Evolutionary conservation across 2,329 filamentous ascomycete species (phyloP).

Genomic region (Hymenoscyphus albidus): DNA sequence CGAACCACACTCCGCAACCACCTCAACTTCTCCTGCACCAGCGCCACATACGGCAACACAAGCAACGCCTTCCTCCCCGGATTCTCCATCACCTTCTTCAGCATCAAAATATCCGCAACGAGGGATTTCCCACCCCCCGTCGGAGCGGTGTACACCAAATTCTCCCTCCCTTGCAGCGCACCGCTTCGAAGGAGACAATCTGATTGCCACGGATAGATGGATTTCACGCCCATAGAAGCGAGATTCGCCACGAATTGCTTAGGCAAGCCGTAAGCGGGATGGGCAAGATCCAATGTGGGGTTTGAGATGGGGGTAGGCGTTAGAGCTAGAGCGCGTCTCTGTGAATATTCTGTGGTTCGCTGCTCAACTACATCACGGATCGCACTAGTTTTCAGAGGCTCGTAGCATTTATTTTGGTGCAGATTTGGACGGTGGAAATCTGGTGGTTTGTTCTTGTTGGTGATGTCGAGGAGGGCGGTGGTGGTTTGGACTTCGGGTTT

Average conservation of each 20-base stretch:
- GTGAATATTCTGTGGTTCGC: slow-evolving; percentile 50
- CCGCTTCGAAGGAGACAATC: slow-evolving; percentile 67
- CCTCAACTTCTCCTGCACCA: slow-evolving; percentile 75
- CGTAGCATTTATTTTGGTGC: slow-evolving; percentile 11
- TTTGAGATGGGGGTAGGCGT: slow-evolving; percentile 52
- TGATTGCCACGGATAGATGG: slow-evolving; percentile 78
- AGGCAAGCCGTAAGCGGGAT: slow-evolving; percentile 62
- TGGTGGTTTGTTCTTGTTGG: slow-evolving; percentile 9
- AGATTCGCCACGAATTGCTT: slow-evolving; percentile 60
- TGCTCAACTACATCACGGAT: slow-evolving; percentile 40
- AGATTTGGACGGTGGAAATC: slow-evolving; percentile 22
- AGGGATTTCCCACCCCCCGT: slow-evolving; percentile 76
- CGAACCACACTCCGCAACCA: slow-evolving; percentile 68
- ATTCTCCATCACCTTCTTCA: slow-evolving; percentile 64
- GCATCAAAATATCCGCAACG: slow-evolving; percentile 68
- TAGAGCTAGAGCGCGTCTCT: slow-evolving; percentile 48
- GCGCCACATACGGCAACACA: slow-evolving; percentile 71
- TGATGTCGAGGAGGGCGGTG: slow-evolving; percentile 14
- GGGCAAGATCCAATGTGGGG: slow-evolving; percentile 56
- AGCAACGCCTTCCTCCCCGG: slow-evolving; percentile 64
- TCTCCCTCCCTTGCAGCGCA: slow-evolving; percentile 60
- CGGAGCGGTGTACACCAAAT: slow-evolving; percentile 75
- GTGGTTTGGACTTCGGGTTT: slow-evolving; percentile 5
- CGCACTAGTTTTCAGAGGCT: slow-evolving; percentile 41
- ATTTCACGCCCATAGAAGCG: slow-evolving; percentile 60